Conservation (phyloP, 345 rosid genomes). For the Schrenkiella parvula region DNA sequence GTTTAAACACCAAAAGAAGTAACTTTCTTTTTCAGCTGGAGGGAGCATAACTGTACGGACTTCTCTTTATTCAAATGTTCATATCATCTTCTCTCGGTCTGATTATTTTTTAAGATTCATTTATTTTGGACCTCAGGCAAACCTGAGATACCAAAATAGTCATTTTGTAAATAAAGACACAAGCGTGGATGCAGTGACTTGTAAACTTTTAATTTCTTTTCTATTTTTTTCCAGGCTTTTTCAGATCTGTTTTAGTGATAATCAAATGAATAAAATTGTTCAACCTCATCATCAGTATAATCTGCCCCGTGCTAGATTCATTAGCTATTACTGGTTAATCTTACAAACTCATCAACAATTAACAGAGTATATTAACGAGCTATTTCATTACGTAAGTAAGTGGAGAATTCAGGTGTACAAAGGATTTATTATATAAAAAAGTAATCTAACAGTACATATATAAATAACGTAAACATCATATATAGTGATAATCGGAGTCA, state of each 20-base stretch:
- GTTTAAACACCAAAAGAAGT: slow-evolving; percentile 29
- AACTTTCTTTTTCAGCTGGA: slow-evolving; percentile 28
- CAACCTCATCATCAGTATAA: background rate
- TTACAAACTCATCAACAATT: background rate
- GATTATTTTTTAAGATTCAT: background rate
- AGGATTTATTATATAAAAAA: background rate
- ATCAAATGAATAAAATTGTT: background rate
- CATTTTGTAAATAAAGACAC: background rate
- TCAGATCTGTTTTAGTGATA: background rate
- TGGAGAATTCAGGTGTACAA: background rate
- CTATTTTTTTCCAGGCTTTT: background rate
- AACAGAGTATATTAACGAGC: background rate
- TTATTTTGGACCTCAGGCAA: background rate
- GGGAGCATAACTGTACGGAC: slow-evolving; percentile 32
- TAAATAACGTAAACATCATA: background rate
- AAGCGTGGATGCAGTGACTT: slow-evolving; percentile 24
- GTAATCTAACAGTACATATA: background rate
- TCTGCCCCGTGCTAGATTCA: background rate
- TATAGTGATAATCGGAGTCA: background rate
- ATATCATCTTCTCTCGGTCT: background rate
- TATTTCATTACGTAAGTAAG: background rate
- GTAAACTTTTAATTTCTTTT: background rate
- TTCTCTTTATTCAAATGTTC: slow-evolving; percentile 10
- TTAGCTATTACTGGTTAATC: background rate
- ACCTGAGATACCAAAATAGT: slow-evolving; percentile 1